A percentile compares a stretch with the other conserved stretches of the same genome.
phyloP scores from a whole-genome alignment of 2,329 filamentous ascomycete genomes.

The Paecilomyces variotii region DNA sequence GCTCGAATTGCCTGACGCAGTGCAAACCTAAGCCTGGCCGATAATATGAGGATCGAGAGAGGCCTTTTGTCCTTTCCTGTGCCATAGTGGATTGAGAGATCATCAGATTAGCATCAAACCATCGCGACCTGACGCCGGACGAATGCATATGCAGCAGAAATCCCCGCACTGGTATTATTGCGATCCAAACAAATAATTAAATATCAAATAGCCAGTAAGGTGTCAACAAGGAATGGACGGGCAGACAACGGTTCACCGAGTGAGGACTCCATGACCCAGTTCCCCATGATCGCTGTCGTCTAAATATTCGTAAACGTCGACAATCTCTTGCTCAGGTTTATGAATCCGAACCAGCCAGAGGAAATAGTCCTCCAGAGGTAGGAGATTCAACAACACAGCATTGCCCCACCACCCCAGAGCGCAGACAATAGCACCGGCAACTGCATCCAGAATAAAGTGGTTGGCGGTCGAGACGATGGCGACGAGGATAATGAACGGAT shows the following conservation, averaged over 20 bases:
- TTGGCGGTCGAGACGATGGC: slow-evolving; percentile 66
- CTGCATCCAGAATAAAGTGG: slow-evolving; percentile 63
- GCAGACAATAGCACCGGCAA: slow-evolving; percentile 60
- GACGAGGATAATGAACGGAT: slow-evolving; percentile 57
- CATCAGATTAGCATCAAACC: not conserved
- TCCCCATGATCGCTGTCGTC: slow-evolving; percentile 14
- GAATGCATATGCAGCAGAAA: not conserved
- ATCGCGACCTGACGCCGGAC: not conserved
- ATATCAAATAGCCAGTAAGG: not conserved
- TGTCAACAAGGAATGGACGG: not conserved
- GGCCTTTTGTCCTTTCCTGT: not conserved
- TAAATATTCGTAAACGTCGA: slow-evolving; percentile 10
- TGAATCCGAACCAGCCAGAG: slow-evolving; percentile 55
- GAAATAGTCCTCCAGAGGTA: slow-evolving; percentile 61
- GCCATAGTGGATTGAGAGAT: not conserved
- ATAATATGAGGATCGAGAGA: not conserved
- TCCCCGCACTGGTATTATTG: not conserved
- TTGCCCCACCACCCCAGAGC: slow-evolving; percentile 54
- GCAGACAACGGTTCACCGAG: slow-evolving; percentile 4
- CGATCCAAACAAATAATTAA: not conserved
- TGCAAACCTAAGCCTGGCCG: not conserved
- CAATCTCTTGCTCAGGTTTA: slow-evolving; percentile 44
- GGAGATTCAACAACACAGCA: slow-evolving; percentile 51
- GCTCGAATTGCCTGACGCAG: not conserved
- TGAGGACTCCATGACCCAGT: slow-evolving; percentile 6